A percentile compares a stretch with the other conserved stretches of the same genome.
Conservation (phyloP, 352 stramenopile species). For the Globisporangium paddicum region DNA sequence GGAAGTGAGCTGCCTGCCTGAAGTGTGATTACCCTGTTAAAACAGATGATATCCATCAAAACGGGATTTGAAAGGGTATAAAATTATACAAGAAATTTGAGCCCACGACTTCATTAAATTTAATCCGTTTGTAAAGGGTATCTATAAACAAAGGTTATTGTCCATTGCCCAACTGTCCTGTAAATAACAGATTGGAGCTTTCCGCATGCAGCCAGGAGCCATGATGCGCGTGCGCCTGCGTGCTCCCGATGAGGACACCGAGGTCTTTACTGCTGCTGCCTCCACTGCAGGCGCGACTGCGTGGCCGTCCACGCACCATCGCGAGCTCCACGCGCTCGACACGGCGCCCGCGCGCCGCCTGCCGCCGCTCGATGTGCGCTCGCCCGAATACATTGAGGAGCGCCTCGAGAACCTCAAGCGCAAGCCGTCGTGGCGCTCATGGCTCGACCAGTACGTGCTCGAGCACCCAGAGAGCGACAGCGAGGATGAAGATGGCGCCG, state of each 20-base stretch:
- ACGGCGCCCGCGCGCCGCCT: slow-evolving; percentile 21
- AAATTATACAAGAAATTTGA: too few species aligned
- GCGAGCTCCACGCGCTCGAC: slow-evolving; percentile 7
- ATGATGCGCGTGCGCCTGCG: slow-evolving; percentile 60
- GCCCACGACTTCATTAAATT: too few species aligned
- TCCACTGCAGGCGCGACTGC: not conserved
- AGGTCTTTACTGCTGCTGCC: not conserved
- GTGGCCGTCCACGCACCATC: slow-evolving; percentile 20
- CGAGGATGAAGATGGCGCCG: slow-evolving; percentile 28
- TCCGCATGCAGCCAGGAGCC: not conserved
- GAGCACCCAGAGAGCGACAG: slow-evolving; percentile 34
- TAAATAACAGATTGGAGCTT: not conserved
- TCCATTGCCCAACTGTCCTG: not conserved
- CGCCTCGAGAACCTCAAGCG: slow-evolving; percentile 85
- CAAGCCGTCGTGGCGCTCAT: slow-evolving; percentile 50
- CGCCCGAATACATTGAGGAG: slow-evolving; percentile 81
- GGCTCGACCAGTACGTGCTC: slow-evolving; percentile 71
- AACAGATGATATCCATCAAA: not conserved
- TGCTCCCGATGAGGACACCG: slow-evolving; percentile 45
- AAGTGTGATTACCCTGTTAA: not conserved
- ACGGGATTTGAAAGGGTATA: not conserved
- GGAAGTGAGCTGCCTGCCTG: not conserved
- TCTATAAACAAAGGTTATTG: not conserved
- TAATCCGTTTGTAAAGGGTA: not conserved
- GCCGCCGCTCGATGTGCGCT: slow-evolving; percentile 60